Conservation (phyloP, 805 yeast species). For the Ogataea nonfermentans region DNA sequence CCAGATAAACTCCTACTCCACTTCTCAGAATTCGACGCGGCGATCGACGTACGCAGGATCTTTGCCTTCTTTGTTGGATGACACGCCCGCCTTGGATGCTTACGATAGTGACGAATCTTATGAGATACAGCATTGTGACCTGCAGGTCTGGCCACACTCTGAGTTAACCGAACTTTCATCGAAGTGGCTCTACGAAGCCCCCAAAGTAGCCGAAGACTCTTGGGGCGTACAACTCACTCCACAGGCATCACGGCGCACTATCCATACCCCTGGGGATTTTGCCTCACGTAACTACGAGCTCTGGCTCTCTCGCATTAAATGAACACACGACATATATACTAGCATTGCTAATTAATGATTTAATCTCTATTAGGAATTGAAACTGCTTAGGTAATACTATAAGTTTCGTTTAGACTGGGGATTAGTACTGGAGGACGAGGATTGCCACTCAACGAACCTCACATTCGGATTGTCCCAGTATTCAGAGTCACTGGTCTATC, state of each 20-base stretch:
- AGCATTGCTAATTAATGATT: conserved; percentile 10
- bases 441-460: too few relatives aligned
- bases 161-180: conserved; percentile 2
- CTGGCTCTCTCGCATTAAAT: conserved; percentile 18
- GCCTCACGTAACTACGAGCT: conserved; percentile 19
- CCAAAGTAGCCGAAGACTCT: conserved; percentile 6
- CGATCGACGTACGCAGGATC: conserved; percentile 19
- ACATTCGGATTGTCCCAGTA: too few relatives aligned
- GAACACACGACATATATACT: conserved; percentile 5
- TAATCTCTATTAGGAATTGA: too few relatives aligned
- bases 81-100: conserved; percentile 15
- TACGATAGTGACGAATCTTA: conserved; percentile 15
- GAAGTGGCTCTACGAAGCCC: conserved; percentile 20
- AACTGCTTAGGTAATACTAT: too few relatives aligned
- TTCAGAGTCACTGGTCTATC: too few relatives aligned
- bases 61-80: conserved; percentile 24
- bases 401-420: too few relatives aligned
- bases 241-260: conserved; percentile 8
- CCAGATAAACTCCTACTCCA: conserved; percentile 20
- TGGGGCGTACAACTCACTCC: conserved; percentile 19
- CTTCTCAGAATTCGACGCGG: conserved; percentile 10
- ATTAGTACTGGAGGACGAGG: too few relatives aligned
- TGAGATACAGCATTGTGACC: conserved; percentile 15
- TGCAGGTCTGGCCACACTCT: conserved; percentile 10
- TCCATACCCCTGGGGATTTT: conserved; percentile 6